Conservation (phyloP, 2,329 filamentous ascomycete genomes). For the Monosporascus sp. region DNA sequence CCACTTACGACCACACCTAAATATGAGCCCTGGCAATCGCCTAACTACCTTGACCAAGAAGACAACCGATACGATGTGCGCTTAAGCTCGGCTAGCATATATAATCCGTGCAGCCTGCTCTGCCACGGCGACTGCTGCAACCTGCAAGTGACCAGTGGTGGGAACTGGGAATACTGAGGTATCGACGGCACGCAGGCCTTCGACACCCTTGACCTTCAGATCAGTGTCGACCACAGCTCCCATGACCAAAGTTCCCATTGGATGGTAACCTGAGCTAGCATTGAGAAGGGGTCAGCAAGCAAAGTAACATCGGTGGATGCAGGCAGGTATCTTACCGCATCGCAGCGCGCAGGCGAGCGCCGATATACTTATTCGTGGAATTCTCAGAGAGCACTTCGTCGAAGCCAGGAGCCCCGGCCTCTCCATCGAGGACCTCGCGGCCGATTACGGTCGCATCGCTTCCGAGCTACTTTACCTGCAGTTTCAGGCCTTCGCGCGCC, state of each 20-base stretch:
- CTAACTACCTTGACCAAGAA: no score
- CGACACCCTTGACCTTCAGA: constrained; percentile 30
- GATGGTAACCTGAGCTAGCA: constrained; percentile 20
- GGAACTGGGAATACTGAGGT: constrained; percentile 27
- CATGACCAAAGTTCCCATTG: constrained; percentile 24
- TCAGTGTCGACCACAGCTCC: constrained; percentile 29
- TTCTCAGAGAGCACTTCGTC: constrained; percentile 4
- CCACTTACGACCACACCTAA: no score
- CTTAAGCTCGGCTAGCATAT: background rate
- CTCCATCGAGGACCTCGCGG: constrained; percentile 21
- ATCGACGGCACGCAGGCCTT: constrained; percentile 31
- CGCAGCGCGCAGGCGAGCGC: constrained; percentile 7
- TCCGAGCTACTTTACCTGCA: constrained; percentile 15
- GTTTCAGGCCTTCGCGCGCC: constrained; percentile 19
- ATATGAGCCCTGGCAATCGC: no score
- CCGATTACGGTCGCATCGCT: constrained; percentile 13
- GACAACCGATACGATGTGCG: no score
- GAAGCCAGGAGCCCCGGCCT: constrained; percentile 13
- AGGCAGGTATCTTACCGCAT: constrained; percentile 2
- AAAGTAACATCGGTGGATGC: background rate
- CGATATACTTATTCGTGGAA: constrained; percentile 10
- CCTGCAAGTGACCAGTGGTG: constrained; percentile 40
- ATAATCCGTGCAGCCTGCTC: constrained; percentile 55
- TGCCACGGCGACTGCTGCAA: constrained; percentile 47
- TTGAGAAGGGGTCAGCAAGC: background rate